Conservation (phyloP, 176 grass and related monocot genomes). For the Zea mays region DNA sequence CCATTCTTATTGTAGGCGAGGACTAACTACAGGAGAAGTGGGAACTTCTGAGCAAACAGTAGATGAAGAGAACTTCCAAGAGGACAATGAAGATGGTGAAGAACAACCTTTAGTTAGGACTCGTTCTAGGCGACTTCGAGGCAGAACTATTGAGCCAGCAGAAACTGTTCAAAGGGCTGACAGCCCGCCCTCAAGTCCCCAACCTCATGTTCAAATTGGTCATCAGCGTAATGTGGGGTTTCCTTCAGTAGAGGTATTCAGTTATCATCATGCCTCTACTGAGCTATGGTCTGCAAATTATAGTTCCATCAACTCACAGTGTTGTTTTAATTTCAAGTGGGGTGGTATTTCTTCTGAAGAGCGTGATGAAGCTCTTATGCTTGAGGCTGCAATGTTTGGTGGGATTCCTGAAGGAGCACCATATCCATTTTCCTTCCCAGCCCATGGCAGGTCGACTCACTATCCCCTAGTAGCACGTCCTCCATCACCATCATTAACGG, state of each 20-base stretch:
- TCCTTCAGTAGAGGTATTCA: constrained; percentile 69
- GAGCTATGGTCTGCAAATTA: constrained; percentile 8
- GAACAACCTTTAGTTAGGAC: constrained; percentile 70
- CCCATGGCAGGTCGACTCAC: constrained; percentile 27
- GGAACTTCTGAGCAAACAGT: constrained; percentile 58
- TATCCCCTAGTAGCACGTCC: constrained; percentile 51
- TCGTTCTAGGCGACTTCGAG: constrained; percentile 39
- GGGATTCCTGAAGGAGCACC: constrained; percentile 61
- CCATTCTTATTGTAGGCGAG: constrained; percentile 62
- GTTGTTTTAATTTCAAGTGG: constrained; percentile 61
- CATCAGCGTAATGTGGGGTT: constrained; percentile 44
- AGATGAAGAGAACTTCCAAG: constrained; percentile 48
- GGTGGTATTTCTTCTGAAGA: constrained; percentile 92
- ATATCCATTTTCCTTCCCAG: constrained; percentile 76
- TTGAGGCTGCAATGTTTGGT: constrained; percentile 98
- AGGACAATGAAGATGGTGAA: constrained; percentile 69
- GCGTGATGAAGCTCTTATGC: constrained; percentile 97
- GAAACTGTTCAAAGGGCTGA: constrained; percentile 33
- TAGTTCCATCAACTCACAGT: constrained; percentile 16
- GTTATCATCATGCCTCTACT: constrained; percentile 16
- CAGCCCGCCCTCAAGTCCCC: constrained; percentile 47
- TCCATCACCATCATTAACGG: constrained; percentile 71
- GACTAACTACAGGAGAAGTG: constrained; percentile 32
- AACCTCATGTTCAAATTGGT: constrained; percentile 27
- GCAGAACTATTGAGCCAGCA: constrained; percentile 42